phyloP scores from a whole-genome alignment of 176 grass and related monocot species.

The Luzula sylvatica region DNA sequence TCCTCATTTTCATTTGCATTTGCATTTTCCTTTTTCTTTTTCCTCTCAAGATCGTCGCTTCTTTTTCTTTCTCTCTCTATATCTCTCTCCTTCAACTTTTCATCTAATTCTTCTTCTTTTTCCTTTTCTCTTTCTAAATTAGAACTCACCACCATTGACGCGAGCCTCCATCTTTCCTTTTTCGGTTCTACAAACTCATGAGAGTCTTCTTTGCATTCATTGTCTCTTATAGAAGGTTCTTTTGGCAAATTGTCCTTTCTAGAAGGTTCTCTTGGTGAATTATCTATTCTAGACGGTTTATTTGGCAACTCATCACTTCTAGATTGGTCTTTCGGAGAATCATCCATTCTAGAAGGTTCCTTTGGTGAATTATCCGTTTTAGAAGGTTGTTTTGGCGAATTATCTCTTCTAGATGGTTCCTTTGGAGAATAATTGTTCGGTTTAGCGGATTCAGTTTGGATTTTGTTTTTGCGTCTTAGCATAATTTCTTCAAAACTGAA shows the following conservation, averaged over 20 bases:
- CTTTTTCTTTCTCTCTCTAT: slow-evolving; percentile 35
- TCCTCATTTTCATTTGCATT: slow-evolving; percentile 39
- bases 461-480: slow-evolving; percentile 55
- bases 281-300: slow-evolving; percentile 7
- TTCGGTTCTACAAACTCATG: slow-evolving; percentile 21
- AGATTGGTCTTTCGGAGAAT: slow-evolving; percentile 28
- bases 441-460: slow-evolving; percentile 25
- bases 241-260: slow-evolving; percentile 21
- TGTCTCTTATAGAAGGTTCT: slow-evolving; percentile 19
- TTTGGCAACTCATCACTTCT: slow-evolving; percentile 32
- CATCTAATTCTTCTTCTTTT: slow-evolving; percentile 36
- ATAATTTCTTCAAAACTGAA: slow-evolving; percentile 79
- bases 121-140: slow-evolving; percentile 33
- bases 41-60: slow-evolving; percentile 14
- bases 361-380: slow-evolving; percentile 20
- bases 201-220: slow-evolving; percentile 25
- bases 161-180: slow-evolving; percentile 30
- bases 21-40: background rate
- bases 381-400: slow-evolving; percentile 6
- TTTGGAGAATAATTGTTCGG: slow-evolving; percentile 21
- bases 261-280: background rate
- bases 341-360: slow-evolving; percentile 18
- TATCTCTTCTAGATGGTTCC: slow-evolving; percentile 25
- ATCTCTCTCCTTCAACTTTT: slow-evolving; percentile 29
- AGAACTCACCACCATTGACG: slow-evolving; percentile 22